phyloP scores from a whole-genome alignment of 2,329 filamentous ascomycete genomes.

The Aspergillus pseudoviridinutans region DNA sequence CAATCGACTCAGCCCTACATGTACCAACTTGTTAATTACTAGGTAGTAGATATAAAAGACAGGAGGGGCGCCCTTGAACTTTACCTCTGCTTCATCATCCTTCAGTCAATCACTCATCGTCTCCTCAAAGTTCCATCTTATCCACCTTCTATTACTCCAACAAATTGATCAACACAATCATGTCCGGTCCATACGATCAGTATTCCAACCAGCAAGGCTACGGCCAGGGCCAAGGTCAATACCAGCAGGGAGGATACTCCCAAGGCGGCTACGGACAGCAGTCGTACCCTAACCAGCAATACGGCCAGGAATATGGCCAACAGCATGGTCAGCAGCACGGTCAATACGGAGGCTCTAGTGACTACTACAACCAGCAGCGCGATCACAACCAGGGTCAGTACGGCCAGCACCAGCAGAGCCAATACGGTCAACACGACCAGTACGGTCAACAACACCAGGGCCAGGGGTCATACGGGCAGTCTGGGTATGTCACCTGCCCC shows the following conservation, averaged over 20 bases:
- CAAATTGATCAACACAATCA: slow-evolving; percentile 12
- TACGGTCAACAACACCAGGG: slow-evolving; percentile 10
- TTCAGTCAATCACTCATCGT: slow-evolving; percentile 3
- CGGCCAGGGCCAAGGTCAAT: slow-evolving; percentile 22
- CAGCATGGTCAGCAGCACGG: slow-evolving; percentile 15
- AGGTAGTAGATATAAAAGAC: slow-evolving; percentile 10
- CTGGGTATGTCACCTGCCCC: slow-evolving; percentile 14
- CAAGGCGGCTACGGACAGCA: slow-evolving; percentile 25
- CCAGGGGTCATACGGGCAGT: slow-evolving; percentile 1
- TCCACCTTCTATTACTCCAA: neutral
- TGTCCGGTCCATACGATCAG: slow-evolving; percentile 26
- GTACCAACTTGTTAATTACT: neutral
- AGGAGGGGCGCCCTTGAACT: slow-evolving; percentile 1
- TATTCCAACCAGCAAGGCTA: slow-evolving; percentile 20
- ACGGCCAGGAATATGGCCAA: slow-evolving; percentile 17
- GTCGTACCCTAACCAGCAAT: slow-evolving; percentile 23
- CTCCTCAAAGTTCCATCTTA: neutral
- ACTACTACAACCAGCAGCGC: slow-evolving; percentile 14
- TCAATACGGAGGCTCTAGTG: slow-evolving; percentile 14
- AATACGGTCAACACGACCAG: slow-evolving; percentile 19
- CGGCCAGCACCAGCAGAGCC: slow-evolving; percentile 15
- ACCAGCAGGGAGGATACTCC: slow-evolving; percentile 18
- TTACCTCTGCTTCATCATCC: neutral
- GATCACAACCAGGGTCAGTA: slow-evolving; percentile 17
- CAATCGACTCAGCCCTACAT: neutral